Evolutionary conservation across 352 stramenopile genomes (phyloP), one percentile per base, ranked within the genome.

Genomic region (Globisporangium megalacanthum): DNA sequence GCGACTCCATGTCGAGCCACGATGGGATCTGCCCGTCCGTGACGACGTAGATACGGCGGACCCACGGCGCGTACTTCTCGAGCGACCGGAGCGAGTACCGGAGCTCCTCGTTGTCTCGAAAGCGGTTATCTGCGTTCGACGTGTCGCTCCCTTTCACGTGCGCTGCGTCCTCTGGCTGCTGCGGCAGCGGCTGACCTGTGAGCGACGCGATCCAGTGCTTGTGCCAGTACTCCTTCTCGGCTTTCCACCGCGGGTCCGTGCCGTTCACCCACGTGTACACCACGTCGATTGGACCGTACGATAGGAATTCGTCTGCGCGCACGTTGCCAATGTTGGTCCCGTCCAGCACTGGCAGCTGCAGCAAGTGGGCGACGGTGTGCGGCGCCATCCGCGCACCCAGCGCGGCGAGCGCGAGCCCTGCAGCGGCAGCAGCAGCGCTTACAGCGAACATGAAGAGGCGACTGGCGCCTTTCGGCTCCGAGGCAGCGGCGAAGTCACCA

Each of bases 241-340:
- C 77, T 48, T 95, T 89, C 94, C 94, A 98, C 14, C 85, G 72
- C 11, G 94, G 90, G 56, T 98, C 94, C 13, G 87, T 95, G 49
- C 94, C 94, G 61, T 98, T 98, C 49, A 98, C 93, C 94, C 94
- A 98, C 61, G 94, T 98, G 71, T 98, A 98, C 25, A 98, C 94
- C 29, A 96, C 92, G 69, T 98, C 94, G 54, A 98, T 97, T 15
- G 87, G 81, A 0, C 81, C 83, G 61, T 95, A 95, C 5, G 77
- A 64, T 13, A 94, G 58, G 50, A 68, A 92, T 8, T 78, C 69
- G 29, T 70, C 53, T 10, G 77, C 51, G 41, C 66, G 64, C 45
- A 92, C 81, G 61, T 70, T 60, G 56, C 84, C 84, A 37, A 94
- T 90, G 64, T 92, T 94, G 51, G 7, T 58, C 20, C 42, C 2